Evolutionary conservation across 1,284 basidiomycete species (phyloP), one percentile per base, ranked within the genome.

Genomic region (Ganoderma meredithae): DNA sequence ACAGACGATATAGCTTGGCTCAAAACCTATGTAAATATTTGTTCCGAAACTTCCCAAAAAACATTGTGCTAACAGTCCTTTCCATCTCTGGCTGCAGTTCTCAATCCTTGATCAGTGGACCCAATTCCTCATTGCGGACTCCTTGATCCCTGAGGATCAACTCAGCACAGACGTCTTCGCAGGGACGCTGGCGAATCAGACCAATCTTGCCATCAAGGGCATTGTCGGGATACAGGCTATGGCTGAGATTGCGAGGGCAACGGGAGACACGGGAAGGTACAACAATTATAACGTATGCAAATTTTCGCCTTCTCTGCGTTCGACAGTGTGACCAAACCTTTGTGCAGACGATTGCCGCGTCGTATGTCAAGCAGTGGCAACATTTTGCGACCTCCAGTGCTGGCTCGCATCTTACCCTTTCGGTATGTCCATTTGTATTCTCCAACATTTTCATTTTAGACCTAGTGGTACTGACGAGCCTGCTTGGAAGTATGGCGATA

Each of bases 201-300:
- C 92, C 13, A 92, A 94, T 74, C 84, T 93, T 25, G 92, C 92
- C 0, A 90, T 93, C 80, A 93, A 94, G 74, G 92, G 91, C 12
- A 91, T 92, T 69, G 80, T 91, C 64, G 91, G 90, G 27, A 92
- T 93, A 78, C 87, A 85, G 72, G 90, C 85, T 10, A 92, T 92
- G 90, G 81, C 86, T 0, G 80, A 86, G 66, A 89, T 92, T 59
- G 84, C 84, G 0, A 73, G 77, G 2, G 73, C 88, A 31, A 76
- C 89, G 9, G 90, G 89, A 0, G 80, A 90, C 68, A 79, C 74
- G 1, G 79, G 77, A 7, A 81, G 80, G 67, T 83, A 82, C 49
- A 76, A 79, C 8, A 90, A 91, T 74, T 92, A 91, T 72, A 89
- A 84, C 61, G 90, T 90, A 71, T 49, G 83, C 79, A 5, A 49